phyloP scores from a whole-genome alignment of 176 grass and related monocot species.

The Tillandsia leiboldiana region DNA sequence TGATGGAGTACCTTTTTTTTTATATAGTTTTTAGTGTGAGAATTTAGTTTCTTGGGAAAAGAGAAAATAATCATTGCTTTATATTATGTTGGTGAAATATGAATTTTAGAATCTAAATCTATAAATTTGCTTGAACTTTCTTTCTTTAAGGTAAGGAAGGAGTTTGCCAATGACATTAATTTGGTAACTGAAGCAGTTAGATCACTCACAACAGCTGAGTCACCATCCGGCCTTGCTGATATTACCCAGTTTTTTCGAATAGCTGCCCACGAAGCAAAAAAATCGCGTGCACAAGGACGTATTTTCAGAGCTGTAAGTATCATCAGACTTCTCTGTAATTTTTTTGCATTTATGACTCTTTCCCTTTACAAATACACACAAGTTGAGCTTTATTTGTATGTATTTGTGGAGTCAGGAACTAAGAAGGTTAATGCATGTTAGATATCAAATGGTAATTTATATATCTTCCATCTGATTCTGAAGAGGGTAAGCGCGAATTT shows the following conservation, averaged over 20 bases:
- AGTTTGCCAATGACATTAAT: constrained; percentile 62
- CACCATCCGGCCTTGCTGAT: constrained; percentile 33
- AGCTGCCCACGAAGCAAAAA: no score
- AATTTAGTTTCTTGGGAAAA: no score
- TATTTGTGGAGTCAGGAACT: constrained; percentile 4
- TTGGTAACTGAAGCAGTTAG: constrained; percentile 34
- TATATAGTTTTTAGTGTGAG: no score
- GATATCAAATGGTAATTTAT: neutral
- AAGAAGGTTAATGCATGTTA: neutral
- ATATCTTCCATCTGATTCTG: neutral
- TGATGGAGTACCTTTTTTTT: no score
- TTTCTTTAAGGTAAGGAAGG: constrained; percentile 55
- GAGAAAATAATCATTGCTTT: no score
- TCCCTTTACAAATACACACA: no score
- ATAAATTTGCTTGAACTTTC: neutral
- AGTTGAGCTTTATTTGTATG: no score
- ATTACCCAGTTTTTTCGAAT: no score
- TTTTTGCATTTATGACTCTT: no score
- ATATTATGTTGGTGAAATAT: neutral
- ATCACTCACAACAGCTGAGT: constrained; percentile 31
- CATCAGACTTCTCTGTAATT: neutral
- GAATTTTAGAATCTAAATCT: neutral
- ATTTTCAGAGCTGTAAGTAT: constrained; percentile 71
- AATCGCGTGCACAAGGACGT: constrained; percentile 49
- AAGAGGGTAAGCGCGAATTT: no score